phyloP scores from a whole-genome alignment of 192 early-diverging fungal genomes.

The Coemansia biformis region DNA sequence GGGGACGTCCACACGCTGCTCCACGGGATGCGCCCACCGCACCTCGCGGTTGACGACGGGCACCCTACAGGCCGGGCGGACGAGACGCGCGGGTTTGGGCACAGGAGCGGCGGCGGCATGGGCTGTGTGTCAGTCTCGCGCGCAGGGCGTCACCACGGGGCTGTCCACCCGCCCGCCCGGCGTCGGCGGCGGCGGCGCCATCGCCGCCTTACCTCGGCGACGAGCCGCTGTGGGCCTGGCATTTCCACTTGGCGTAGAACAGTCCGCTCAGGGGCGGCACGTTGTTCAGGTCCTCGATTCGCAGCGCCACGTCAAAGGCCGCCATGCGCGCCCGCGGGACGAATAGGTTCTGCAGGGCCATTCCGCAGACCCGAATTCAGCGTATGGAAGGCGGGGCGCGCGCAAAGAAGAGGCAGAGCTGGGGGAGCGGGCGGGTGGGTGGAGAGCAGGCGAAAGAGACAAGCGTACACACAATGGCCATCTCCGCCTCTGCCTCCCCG shows the following conservation, averaged over 20 bases:
- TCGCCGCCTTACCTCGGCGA: constrained; percentile 31
- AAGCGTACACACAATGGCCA: background rate
- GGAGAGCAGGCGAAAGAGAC: too few species aligned
- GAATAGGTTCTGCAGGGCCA: constrained; percentile 59
- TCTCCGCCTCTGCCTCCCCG: too few species aligned
- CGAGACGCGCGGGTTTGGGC: too few species aligned
- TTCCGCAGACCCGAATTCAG: background rate
- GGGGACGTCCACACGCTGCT: constrained; percentile 55
- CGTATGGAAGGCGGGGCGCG: background rate
- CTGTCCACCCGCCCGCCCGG: too few species aligned
- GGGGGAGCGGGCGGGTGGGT: too few species aligned
- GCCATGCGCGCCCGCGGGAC: constrained; percentile 67
- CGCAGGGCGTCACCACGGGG: too few species aligned
- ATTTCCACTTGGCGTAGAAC: constrained; percentile 76
- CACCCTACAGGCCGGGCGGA: constrained; percentile 31
- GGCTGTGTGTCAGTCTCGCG: too few species aligned
- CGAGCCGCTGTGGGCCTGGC: constrained; percentile 40
- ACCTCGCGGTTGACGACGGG: constrained; percentile 53
- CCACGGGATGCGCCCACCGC: constrained; percentile 57
- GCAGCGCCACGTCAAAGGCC: constrained; percentile 55
- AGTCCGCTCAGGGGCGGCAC: constrained; percentile 75
- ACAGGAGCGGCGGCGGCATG: background rate
- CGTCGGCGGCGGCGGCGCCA: too few species aligned
- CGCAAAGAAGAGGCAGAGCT: background rate
- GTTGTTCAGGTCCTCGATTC: constrained; percentile 73